Evolutionary conservation across 139 green algal genomes (phyloP).

Genomic region (Yamagishiella unicocca): DNA sequence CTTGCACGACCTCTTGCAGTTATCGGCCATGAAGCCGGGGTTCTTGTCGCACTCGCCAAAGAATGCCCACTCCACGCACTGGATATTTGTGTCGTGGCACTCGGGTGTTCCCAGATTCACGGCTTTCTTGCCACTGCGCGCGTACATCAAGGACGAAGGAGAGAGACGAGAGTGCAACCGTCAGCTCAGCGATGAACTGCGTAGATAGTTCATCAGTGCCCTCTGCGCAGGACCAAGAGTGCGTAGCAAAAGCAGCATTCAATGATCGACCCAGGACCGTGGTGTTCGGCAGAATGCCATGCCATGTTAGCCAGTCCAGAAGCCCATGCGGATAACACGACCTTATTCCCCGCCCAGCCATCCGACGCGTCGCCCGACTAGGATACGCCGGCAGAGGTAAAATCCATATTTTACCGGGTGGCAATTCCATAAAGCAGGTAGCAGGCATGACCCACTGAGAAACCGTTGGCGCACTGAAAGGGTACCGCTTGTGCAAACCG

Average conservation of each 20-base stretch:
- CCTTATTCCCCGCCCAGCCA: too few relatives aligned
- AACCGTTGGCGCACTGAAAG: too few relatives aligned
- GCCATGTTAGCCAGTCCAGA: too few relatives aligned
- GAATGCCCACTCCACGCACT: constrained; percentile 70
- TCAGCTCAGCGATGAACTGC: background rate
- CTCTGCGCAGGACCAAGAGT: constrained; percentile 6
- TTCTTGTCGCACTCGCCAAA: constrained; percentile 72
- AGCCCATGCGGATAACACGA: too few relatives aligned
- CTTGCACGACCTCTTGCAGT: constrained; percentile 60
- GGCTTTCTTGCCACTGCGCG: constrained; percentile 20
- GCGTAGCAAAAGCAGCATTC: constrained; percentile 17
- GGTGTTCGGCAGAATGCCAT: too few relatives aligned
- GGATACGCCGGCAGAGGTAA: too few relatives aligned
- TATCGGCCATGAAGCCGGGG: constrained; percentile 56
- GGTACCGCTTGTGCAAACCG: too few relatives aligned
- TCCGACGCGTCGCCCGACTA: too few relatives aligned
- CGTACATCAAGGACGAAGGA: constrained; percentile 5
- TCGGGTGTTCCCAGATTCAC: constrained; percentile 13
- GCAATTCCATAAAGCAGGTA: too few relatives aligned
- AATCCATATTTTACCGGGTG: too few relatives aligned
- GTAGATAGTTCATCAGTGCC: background rate
- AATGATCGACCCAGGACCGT: too few relatives aligned
- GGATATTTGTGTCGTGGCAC: constrained; percentile 64
- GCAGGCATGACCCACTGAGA: too few relatives aligned
- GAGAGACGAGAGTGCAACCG: background rate